Evolutionary conservation across 78 protist species (phyloP), one percentile per base, ranked within the genome.

Genomic region (Dictyostelium capitatum): DNA sequence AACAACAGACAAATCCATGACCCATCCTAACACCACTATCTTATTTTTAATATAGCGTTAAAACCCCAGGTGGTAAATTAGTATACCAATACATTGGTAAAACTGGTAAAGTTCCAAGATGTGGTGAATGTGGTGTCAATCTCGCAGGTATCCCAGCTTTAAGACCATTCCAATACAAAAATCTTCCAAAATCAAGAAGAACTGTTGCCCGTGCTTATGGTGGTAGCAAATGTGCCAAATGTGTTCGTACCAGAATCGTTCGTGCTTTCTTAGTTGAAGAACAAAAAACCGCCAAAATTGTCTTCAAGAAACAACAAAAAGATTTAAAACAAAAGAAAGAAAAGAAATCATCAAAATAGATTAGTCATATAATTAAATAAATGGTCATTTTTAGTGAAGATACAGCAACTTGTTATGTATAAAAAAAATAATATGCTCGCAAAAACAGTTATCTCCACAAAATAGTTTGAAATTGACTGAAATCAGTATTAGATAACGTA

Each of bases 241-340:
- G 98, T 93, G 98, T 98, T 50, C 96, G 98, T 80, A 82, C 91
- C 48, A 91, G 99, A 79, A 89, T 98, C 91, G 87, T 97, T 57
- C 98, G 99, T 59, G 99, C 99, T 15, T 98, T 98, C 99, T 97
- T 98, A 78, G 74, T 98, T 8, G 99, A 98, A 97, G 99, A 98
- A 95, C 98, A 97, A 96, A 97, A 96, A 97, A 91, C 98, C 83
- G 99, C 98, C 83, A 98, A 98, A 98, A 80, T 82, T 37, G 97
- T 97, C 65, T 89, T 91, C 93, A 94, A 91, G 91, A 87, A 87
- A 54, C 83, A 87, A 87, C 93, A 77, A 62, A 74, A 72, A 54
- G 67, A 77, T 19, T 77, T 50, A 46, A 77, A 77, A 77, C 82
- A 77, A 77, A 79, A 54, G 56, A 79, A 79, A 54, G 93, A 87